Percentiles rank a stretch among this genome's conserved stretches.
phyloP scores from a whole-genome alignment of 345 rosid species.

The Populus alba region DNA sequence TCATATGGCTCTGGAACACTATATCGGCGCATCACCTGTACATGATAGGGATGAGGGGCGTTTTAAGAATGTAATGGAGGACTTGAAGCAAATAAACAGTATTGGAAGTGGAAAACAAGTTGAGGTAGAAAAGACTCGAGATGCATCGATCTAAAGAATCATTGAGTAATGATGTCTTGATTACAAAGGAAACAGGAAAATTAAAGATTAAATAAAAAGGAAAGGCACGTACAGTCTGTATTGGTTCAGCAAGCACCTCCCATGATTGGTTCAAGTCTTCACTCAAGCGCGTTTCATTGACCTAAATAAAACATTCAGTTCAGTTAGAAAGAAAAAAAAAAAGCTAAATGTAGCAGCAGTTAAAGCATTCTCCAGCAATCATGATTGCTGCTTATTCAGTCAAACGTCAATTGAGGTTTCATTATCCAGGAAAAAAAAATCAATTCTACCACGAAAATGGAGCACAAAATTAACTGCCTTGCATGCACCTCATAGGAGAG shows the following conservation, averaged over 20 bases:
- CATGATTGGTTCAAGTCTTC: slow-evolving; percentile 82
- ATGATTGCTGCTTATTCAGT: background rate
- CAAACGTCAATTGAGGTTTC: background rate
- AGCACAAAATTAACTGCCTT: slow-evolving; percentile 7
- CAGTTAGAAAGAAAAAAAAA: background rate
- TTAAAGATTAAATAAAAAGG: background rate
- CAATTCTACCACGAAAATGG: background rate
- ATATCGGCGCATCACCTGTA: slow-evolving; percentile 84
- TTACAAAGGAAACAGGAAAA: background rate
- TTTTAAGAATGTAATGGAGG: background rate
- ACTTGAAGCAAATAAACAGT: background rate
- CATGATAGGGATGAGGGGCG: background rate
- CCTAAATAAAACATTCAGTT: slow-evolving; percentile 37
- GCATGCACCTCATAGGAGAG: background rate
- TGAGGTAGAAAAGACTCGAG: background rate
- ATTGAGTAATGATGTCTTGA: background rate
- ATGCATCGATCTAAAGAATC: background rate
- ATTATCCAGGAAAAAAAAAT: background rate
- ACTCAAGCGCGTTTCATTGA: slow-evolving; percentile 66
- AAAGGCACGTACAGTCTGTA: slow-evolving; percentile 66
- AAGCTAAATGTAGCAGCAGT: background rate
- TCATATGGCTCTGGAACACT: slow-evolving; percentile 94
- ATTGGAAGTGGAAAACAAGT: background rate
- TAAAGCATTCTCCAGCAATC: background rate
- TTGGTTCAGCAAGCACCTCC: slow-evolving; percentile 98